These are phyloP conservation scores for Lipomyces sp. DNA, from an alignment of 805 yeast genomes.

Conservation along the genomic window DNA sequence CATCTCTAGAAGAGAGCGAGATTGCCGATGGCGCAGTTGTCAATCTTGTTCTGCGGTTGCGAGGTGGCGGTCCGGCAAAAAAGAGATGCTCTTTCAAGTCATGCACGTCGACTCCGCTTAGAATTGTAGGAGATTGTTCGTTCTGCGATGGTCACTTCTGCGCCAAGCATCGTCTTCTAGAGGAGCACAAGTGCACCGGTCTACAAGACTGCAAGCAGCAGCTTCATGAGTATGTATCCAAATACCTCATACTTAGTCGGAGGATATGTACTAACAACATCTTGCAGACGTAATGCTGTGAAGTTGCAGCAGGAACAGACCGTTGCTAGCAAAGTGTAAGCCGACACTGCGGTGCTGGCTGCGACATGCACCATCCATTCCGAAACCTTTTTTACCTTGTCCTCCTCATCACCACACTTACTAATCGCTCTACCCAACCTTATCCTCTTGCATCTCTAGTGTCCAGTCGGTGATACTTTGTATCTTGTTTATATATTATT, in stretches of 20 bases:
- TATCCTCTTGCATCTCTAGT: conserved; percentile 2
- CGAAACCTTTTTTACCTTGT: background rate
- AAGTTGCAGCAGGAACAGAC: conserved; percentile 85
- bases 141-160: conserved; percentile 86
- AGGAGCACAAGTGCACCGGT: conserved; percentile 81
- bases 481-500: background rate
- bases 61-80: conserved; percentile 79
- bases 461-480: background rate
- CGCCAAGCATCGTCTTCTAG: conserved; percentile 83
- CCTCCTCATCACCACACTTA: background rate
- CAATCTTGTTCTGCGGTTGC: conserved; percentile 84
- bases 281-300: conserved; percentile 66
- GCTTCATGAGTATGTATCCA: conserved; percentile 59
- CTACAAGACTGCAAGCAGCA: conserved; percentile 79
- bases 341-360: background rate
- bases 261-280: background rate
- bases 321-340: conserved; percentile 67
- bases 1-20: conserved; percentile 85
- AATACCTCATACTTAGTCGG: background rate
- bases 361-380: background rate
- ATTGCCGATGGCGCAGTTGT: conserved; percentile 84
- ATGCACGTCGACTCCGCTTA: conserved; percentile 68
- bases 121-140: conserved; percentile 78
- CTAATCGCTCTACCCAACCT: background rate
- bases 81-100: conserved; percentile 55